phyloP scores from a whole-genome alignment of 2,329 filamentous ascomycete genomes.

The Dothistroma septosporum region DNA sequence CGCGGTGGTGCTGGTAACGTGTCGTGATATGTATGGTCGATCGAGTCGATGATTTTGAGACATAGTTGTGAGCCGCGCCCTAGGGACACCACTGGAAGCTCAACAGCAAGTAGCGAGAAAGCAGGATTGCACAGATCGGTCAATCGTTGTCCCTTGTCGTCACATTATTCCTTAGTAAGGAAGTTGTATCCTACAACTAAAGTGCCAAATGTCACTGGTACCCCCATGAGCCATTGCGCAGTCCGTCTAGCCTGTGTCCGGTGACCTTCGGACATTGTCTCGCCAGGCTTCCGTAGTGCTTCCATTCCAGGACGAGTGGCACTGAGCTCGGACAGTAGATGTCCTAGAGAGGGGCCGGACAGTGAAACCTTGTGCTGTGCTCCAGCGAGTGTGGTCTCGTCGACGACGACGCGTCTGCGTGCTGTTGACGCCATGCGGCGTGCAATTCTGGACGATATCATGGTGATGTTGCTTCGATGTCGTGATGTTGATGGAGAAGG shows the following conservation, averaged over 20 bases:
- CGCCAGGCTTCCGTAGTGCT: slow-evolving; percentile 21
- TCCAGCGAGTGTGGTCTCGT: slow-evolving; percentile 19
- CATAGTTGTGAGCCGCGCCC: no score
- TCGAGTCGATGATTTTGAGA: background rate
- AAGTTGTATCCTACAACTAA: slow-evolving; percentile 16
- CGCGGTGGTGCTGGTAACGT: background rate
- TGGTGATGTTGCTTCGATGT: background rate
- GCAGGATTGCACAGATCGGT: no score
- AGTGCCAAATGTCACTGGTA: slow-evolving; percentile 19
- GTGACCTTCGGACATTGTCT: slow-evolving; percentile 29
- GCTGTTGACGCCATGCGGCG: slow-evolving; percentile 4
- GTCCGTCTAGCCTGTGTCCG: slow-evolving; percentile 20
- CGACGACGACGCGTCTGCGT: slow-evolving; percentile 9
- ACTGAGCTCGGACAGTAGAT: slow-evolving; percentile 29
- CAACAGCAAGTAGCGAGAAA: no score
- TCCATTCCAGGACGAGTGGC: slow-evolving; percentile 31
- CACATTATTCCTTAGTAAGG: background rate
- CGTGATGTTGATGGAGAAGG: background rate
- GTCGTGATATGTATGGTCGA: background rate
- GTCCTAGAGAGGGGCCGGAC: slow-evolving; percentile 28
- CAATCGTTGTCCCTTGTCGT: background rate
- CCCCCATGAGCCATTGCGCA: slow-evolving; percentile 22
- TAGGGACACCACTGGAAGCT: no score
- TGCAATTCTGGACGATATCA: background rate
- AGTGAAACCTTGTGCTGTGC: slow-evolving; percentile 29